Base-by-base conservation (phyloP, 805 yeast genomes). In the Schwanniomyces pseudopolymorphus region DNA sequence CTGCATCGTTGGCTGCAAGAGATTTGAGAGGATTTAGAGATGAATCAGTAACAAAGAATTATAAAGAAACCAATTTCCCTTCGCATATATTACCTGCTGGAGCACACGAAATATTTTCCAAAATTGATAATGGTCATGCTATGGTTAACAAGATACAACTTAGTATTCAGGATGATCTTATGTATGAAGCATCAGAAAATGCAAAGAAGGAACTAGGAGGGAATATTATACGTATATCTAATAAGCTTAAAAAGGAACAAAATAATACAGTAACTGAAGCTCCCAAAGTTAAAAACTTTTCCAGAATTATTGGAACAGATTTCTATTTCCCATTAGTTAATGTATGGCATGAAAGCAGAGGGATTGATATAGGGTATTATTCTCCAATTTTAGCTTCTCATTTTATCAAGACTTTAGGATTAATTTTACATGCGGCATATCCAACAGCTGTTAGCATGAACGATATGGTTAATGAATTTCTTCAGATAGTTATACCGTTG, bases 1-100 rank as follows among this genome's bases (percentile, higher is more conserved):
- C 87, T 0, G 59, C 89, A 10, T 84, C 91, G 0, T 66, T 90
- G 20, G 79, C 87, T 2, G 89, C 90, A 0, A 66, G 96, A 49
- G 89, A 87, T 51, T 69, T 90, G 8, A 70, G 85, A 38, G 92
- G 90, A 0, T 61, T 72, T 25, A 72, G 75, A 4, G 92, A 85
- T 59, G 70, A 60, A 0, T 50, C 55, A 0, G 74, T 73, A n/a
- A 61, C 74, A 2, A 61, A 67, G 9, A 72, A 77, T 4, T 67
- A 49, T 20, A 50, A 54, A 10, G 55, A 56, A 5, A 59, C 56
- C 2, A 39, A 46, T 4, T 73, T 74, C 42, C 64, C 77, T 0
- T 53, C 78, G 1, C 66, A 73, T 47, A 51, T 52, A 51, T 67
- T 85, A 16, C 86, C 88, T 0, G 63, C 62, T 0, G 56, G 57